Evolutionary conservation across 176 grass and related monocot genomes (phyloP), one percentile per base, ranked within the genome.

Genomic region (sorghum (Sorghum bicolor)): DNA sequence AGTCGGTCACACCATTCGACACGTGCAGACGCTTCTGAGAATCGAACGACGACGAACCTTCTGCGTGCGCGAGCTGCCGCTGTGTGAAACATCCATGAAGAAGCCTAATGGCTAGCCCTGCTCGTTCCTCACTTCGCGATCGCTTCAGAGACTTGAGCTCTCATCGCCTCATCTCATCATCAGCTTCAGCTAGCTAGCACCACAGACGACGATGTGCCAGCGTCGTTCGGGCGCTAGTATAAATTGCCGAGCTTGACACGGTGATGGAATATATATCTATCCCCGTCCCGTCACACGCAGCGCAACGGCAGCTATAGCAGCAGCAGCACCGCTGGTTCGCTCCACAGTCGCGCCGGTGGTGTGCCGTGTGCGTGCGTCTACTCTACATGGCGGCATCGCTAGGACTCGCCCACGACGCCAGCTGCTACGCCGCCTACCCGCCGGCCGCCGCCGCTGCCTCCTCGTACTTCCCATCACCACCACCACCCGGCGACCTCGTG

Each of bases 311-410:
- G n/a, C n/a, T 20, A 44, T 44, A 44, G 41, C 36, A 37, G 6
- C 36, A 37, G 36, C 36, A 37, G 36, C 5, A 7, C 5, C 34
- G 32, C 32, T 4, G 5, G 33, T 5, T 34, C 33, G 33, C 41
- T 44, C 41, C 20, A 24, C 52, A 57, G 52, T 55, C 19, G 50
- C 50, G 50, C 16, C 14, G 48, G 6, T 25, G 20, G 2, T 17
- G 52, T 11, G 17, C 9, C 63, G 57, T 36, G 40, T 5, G 6
- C 31, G 11, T 22, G 16, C 61, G 15, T 16, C 64, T 26, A 31
- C 61, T 64, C 37, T 15, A 6, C 64, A 88, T 88, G 90, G 86
- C 90, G 78, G 73, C 90, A 31, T 78, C 90, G 4, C 28, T 88
- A 10, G 86, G 90, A 68, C 60, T 79, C 20, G 13, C 41, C 79